Base-by-base conservation (phyloP, 441 rosid genomes). In the Aleurites moluccanus region DNA sequence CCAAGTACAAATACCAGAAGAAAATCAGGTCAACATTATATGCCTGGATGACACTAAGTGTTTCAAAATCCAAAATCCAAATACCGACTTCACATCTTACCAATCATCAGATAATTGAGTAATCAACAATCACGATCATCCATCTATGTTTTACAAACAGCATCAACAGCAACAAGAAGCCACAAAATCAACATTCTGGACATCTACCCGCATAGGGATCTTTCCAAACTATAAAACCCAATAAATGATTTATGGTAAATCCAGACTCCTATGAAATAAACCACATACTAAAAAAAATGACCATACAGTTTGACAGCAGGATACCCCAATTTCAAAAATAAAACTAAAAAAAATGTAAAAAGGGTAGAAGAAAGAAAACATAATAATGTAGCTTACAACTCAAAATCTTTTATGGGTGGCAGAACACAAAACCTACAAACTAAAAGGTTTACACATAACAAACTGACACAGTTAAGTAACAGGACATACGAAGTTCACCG, bases 181-280 rank as follows among this genome's bases (percentile, higher is more conserved):
- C 78, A 87, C 85, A 85, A 77, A 73, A 85, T 79, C 96, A 87
- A 88, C 96, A 90, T 71, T 82, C 81, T 75, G 83, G 60, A 83
- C 83, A 87, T 86, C 92, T 79, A 85, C 89, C 85, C 62, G 83
- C 88, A 70, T 55, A 79, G 79, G 85, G 82, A 75, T 83, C 86
- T 87, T 88, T 85, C 96, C 76, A 85, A 81, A 85, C 98, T 87
- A 93, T 87, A 91, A 84, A 87, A 89, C 70, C 80, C 82, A 84
- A 75, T 75, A 82, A 81, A 89, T 80, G 68, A 86, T 78, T 76
- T 82, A 76, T 75, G 72, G 80, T 83, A 77, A 87, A 85, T 82
- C 81, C 68, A 78, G 78, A 61, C 66, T 74, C 71, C 67, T 45
- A 70, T 47, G 42, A 68, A 60, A 64, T 77, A 38, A 67, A 75